These are phyloP conservation scores for Fusarium sp. DNA, from an alignment of 2,329 filamentous ascomycete genomes.

Conservation along the genomic window DNA sequence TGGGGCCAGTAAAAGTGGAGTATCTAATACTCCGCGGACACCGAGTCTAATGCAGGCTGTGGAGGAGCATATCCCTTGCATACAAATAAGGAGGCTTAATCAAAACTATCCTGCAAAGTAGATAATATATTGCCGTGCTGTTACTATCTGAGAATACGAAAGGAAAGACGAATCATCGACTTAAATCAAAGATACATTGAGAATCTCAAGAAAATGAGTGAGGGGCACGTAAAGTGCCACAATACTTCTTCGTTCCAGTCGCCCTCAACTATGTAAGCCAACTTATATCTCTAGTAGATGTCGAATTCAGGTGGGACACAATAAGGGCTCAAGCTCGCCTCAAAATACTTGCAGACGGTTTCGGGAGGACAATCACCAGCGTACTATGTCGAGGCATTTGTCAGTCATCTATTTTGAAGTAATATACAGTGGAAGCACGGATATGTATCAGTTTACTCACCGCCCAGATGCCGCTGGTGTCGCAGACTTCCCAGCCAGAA, in stretches of 20 bases:
- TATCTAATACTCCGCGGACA: background rate
- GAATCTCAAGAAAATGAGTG: background rate
- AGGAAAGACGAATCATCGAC: background rate
- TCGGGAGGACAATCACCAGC: background rate
- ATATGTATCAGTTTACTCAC: background rate
- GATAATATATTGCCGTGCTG: background rate
- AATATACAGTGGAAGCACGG: fast-evolving
- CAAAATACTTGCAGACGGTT: background rate
- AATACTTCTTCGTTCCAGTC: fast-evolving
- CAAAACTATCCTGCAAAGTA: no score
- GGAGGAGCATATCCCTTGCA: no score
- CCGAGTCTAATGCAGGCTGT: background rate
- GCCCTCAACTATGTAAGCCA: fast-evolving
- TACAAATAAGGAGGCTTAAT: no score
- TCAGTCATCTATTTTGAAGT: background rate
- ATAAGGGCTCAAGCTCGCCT: background rate
- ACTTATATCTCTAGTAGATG: background rate
- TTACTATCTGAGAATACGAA: background rate
- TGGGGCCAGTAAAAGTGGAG: background rate
- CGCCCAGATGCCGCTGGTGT: background rate
- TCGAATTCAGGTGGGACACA: background rate
- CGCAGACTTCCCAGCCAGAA: background rate
- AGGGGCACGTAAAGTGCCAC: background rate
- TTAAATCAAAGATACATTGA: background rate
- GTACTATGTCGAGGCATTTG: background rate